These are phyloP conservation scores for Pythium pyrilobum DNA, from an alignment of 352 stramenopile genomes.

Conservation along the genomic window DNA sequence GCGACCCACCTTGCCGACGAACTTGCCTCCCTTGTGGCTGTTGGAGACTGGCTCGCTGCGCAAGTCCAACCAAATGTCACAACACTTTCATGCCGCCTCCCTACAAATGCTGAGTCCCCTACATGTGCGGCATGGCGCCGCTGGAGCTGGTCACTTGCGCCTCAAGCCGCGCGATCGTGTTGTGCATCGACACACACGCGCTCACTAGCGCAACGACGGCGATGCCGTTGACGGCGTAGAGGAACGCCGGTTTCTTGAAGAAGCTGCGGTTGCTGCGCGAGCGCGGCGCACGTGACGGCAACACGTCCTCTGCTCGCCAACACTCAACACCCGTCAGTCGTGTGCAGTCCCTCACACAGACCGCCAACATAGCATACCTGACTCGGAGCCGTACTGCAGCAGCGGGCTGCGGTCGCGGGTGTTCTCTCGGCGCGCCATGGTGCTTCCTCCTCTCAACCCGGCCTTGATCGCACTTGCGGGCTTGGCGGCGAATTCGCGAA, in stretches of 20 bases:
- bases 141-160: constrained; percentile 20
- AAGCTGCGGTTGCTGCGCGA: constrained; percentile 6
- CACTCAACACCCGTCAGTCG: background rate
- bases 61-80: background rate
- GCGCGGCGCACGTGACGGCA: constrained; percentile 10
- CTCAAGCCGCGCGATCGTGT: constrained; percentile 53
- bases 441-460: background rate
- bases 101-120: background rate
- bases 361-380: constrained; percentile 9
- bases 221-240: constrained; percentile 57
- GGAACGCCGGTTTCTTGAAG: constrained; percentile 28
- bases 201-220: constrained; percentile 48
- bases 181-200: constrained; percentile 71
- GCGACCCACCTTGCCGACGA: constrained; percentile 28
- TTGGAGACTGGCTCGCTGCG: constrained; percentile 16
- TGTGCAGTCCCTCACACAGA: background rate
- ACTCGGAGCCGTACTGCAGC: constrained; percentile 55
- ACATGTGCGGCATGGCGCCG: constrained; percentile 5
- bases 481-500: constrained; percentile 15
- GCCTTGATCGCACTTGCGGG: background rate
- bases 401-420: constrained; percentile 48
- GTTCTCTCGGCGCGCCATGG: constrained; percentile 7
- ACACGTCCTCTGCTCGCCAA: constrained; percentile 2
- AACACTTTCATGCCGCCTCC: background rate
- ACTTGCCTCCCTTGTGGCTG: constrained; percentile 12